Evolutionary conservation across 1,139 yeast genomes (phyloP).

Genomic region (Taiozyma sp.): DNA sequence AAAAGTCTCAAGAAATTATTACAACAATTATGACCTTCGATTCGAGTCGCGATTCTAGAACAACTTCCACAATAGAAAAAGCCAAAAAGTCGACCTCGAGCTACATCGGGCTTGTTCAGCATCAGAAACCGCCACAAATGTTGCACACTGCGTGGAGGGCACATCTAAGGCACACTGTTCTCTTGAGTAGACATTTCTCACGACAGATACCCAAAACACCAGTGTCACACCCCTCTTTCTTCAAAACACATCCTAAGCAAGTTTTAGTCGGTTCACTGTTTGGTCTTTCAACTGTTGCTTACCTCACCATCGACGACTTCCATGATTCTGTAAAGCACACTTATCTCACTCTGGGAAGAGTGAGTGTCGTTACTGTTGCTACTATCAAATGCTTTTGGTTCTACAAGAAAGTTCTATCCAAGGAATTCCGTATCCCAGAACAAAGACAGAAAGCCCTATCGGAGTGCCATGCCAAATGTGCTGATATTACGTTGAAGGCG

Average conservation of each 20-base stretch:
- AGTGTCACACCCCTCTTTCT: background rate
- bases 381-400: conserved; percentile 56
- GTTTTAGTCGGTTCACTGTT: background rate
- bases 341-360: conserved; percentile 43
- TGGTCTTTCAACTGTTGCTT: conserved; percentile 21
- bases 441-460: conserved; percentile 50
- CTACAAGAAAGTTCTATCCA: conserved; percentile 53
- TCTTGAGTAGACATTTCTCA: background rate
- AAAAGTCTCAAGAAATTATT: too few relatives aligned
- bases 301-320: conserved; percentile 33
- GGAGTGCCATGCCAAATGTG: conserved; percentile 68
- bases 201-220: background rate
- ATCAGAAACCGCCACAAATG: background rate
- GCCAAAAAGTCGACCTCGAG: background rate
- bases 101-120: background rate
- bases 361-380: conserved; percentile 59
- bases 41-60: too few relatives aligned
- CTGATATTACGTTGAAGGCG: conserved; percentile 71
- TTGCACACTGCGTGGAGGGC: background rate
- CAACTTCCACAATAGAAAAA: too few relatives aligned
- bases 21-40: too few relatives aligned
- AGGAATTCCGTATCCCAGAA: conserved; percentile 39
- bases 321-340: conserved; percentile 30
- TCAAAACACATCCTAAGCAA: background rate
- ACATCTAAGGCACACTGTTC: background rate